A percentile compares a stretch with the other conserved stretches of the same genome.
Conservation (phyloP, 768 basidiomycete species). For the Collybiopsis luxurians region DNA sequence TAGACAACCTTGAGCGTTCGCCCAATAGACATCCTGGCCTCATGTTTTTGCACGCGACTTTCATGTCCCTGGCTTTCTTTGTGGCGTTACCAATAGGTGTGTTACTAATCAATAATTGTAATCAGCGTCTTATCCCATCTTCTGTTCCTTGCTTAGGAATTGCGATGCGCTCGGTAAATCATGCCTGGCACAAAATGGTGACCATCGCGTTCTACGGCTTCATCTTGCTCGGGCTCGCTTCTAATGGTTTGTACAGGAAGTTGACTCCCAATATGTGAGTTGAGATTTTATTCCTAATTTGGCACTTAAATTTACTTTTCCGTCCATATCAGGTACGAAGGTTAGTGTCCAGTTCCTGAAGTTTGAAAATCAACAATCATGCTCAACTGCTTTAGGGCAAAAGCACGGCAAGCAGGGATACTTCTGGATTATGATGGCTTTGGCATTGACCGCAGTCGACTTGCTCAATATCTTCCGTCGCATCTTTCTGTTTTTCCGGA, state of each 20-base stretch:
- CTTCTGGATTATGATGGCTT: slow-evolving; percentile 42
- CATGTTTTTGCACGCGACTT: slow-evolving; percentile 70
- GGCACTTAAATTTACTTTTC: slow-evolving; percentile 12
- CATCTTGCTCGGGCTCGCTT: slow-evolving; percentile 58
- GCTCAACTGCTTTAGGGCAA: slow-evolving; percentile 28
- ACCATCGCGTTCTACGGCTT: slow-evolving; percentile 65
- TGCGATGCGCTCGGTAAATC: slow-evolving; percentile 73
- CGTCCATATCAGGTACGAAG: slow-evolving; percentile 58
- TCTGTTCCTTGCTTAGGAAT: slow-evolving; percentile 49
- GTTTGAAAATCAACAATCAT: not conserved
- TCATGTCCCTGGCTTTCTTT: slow-evolving; percentile 82
- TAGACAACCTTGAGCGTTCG: slow-evolving; percentile 47
- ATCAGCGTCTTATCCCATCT: not conserved
- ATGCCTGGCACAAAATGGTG: slow-evolving; percentile 57
- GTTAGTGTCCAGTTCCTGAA: slow-evolving; percentile 16
- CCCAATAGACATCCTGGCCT: slow-evolving; percentile 58
- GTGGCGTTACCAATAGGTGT: slow-evolving; percentile 76
- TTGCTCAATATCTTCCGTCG: slow-evolving; percentile 49
- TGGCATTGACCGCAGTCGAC: slow-evolving; percentile 52
- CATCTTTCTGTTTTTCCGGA: slow-evolving; percentile 42
- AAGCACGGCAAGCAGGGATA: slow-evolving; percentile 63
- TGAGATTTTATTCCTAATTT: slow-evolving; percentile 10
- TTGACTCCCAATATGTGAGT: slow-evolving; percentile 82
- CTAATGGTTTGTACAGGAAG: slow-evolving; percentile 72
- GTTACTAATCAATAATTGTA: not conserved